Conservation (phyloP, 805 yeast genomes). For the Priceomyces melissophilus region DNA sequence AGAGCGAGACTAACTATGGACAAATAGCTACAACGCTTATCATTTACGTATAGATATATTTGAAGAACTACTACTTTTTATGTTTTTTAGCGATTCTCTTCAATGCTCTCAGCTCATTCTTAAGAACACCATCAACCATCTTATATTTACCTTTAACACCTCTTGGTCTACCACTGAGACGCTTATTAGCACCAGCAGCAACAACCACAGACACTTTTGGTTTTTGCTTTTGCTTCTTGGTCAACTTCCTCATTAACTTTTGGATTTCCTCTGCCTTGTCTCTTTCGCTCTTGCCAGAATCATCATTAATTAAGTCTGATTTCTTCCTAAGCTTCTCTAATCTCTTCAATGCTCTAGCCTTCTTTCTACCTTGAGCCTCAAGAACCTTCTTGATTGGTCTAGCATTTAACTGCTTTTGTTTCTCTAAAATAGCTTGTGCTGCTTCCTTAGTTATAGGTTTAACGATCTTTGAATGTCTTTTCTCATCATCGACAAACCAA, state of each 20-base stretch:
- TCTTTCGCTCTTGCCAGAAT: conserved; percentile 78
- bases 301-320: conserved; percentile 85
- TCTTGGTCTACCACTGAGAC: conserved; percentile 90
- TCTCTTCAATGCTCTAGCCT: conserved; percentile 80
- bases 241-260: conserved; percentile 75
- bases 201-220: conserved; percentile 87
- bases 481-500: conserved; percentile 97
- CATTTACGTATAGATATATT: too few species aligned
- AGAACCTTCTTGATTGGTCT: conserved; percentile 98
- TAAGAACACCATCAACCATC: conserved; percentile 98
- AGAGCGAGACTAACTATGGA: neutral
- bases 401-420: conserved; percentile 69
- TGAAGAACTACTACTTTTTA: conserved; percentile 40
- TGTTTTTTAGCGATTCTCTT: conserved; percentile 85
- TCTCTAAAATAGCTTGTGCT: conserved; percentile 40
- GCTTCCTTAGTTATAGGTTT: conserved; percentile 94
- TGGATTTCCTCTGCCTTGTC: conserved; percentile 94
- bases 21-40: too few species aligned
- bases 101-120: conserved; percentile 94
- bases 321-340: conserved; percentile 85
- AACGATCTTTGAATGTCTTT: conserved; percentile 74
- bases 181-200: conserved; percentile 82
- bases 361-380: conserved; percentile 96
- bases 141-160: conserved; percentile 97
- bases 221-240: conserved; percentile 65